Evolutionary conservation across 805 yeast species (phyloP), one percentile per base, ranked within the genome.

Genomic region (Candida nanaspora): DNA sequence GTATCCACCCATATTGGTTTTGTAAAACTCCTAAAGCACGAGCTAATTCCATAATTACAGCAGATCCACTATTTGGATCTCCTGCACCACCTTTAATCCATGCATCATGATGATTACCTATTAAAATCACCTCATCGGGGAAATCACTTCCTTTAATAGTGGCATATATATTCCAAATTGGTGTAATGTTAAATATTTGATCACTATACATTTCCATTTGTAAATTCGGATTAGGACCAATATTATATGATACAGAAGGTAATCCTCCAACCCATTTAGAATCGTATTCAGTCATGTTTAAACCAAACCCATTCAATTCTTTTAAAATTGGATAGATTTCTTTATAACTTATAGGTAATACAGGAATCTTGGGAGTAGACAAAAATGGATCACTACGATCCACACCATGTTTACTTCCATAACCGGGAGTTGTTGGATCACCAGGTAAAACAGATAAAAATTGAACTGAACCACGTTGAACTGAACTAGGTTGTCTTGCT

Each of bases 71-170:
- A 56, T 79, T 78, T 29, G 86, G 86, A 59, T 80, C 86, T 25
- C 74, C 76, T 1, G 85, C 85, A 20, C 84, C 86, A 38, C 85
- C 85, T 44, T 72, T 69, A 45, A 76, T 69, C 86, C 86, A 81
- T 3, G 86, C 76, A 52, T 80, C 86, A 37, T 85, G 68, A 52
- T 80, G 86, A 56, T 79, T 80, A 23, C 86, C 86, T 40, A 80
- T 52, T 31, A 80, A 51, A 34, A 80, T 64, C 11, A 71, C 75
- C 43, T 76, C 76, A 32, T 70, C 65, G 19, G 57, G 50, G 32
- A 65, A 65, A 13, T 59, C 56, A 18, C 10, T 23, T 27, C 85
- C 85, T 40, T 69, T 69, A 27, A 77, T 52, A 28, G 62, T 65
- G 13, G 78, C 86, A 46, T 74, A 69, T 25, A 77, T 79, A 48